phyloP scores from a whole-genome alignment of 2,329 filamentous ascomycete genomes.

The Fusarium tanahbumbuense region DNA sequence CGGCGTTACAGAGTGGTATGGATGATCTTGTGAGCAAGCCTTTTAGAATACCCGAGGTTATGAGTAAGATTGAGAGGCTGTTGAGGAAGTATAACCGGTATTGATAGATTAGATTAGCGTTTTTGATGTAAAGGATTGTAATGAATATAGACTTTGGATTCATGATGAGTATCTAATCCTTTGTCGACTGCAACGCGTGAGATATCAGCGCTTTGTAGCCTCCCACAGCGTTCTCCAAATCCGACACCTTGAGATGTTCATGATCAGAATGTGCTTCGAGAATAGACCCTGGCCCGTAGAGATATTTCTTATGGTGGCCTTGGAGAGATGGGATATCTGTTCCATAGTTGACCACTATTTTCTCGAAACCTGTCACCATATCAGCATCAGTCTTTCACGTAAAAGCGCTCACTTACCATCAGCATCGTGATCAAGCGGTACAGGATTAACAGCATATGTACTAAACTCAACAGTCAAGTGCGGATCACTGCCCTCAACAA shows the following conservation, averaged over 20 bases:
- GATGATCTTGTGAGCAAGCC: constrained; percentile 69
- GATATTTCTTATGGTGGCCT: constrained; percentile 1
- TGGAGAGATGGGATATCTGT: not conserved
- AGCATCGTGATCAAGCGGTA: constrained; percentile 1
- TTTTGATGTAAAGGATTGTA: not conserved
- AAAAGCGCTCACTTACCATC: not conserved
- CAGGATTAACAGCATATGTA: not conserved
- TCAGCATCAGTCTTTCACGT: accelerated
- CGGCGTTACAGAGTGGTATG: constrained; percentile 54
- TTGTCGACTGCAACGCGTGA: not conserved
- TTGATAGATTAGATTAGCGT: not conserved
- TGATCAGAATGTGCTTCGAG: constrained; percentile 14
- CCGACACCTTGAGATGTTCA: constrained; percentile 11
- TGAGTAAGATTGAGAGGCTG: constrained; percentile 63
- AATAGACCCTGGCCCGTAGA: constrained; percentile 9
- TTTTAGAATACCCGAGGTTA: constrained; percentile 63
- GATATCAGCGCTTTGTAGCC: constrained; percentile 2
- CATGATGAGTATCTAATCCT: not conserved
- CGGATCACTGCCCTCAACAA: not conserved
- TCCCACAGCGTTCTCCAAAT: not conserved
- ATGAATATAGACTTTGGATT: not conserved
- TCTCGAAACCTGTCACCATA: constrained; percentile 1
- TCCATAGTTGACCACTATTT: not conserved
- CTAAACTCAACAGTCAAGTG: not conserved
- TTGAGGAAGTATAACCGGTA: constrained; percentile 12